phyloP scores from a whole-genome alignment of 1,139 yeast species.

The Candida pseudoviswanathii region DNA sequence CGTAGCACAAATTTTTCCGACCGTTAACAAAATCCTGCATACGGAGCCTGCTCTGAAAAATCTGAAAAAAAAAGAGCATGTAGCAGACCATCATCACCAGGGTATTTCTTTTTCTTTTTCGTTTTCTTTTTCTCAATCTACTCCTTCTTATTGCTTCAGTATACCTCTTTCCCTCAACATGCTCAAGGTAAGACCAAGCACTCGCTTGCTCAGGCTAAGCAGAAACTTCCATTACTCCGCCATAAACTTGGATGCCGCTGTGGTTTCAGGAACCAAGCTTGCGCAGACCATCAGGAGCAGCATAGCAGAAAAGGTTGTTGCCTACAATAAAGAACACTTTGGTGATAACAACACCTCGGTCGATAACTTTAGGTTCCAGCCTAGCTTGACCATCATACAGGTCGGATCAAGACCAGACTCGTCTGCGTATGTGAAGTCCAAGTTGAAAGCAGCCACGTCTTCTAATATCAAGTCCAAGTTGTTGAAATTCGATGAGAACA shows the following conservation, averaged over 20 bases:
- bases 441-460: slow-evolving; percentile 69
- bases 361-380: slow-evolving; percentile 50
- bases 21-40: not conserved
- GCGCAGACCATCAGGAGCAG: slow-evolving; percentile 40
- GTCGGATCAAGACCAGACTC: slow-evolving; percentile 80
- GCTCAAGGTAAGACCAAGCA: slow-evolving; percentile 5
- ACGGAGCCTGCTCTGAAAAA: not conserved
- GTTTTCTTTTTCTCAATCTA: not conserved
- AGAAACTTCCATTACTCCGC: slow-evolving; percentile 19
- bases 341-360: slow-evolving; percentile 17
- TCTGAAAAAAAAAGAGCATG: not conserved
- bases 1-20: slow-evolving; percentile 1
- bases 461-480: slow-evolving; percentile 64
- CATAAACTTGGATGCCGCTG: slow-evolving; percentile 33
- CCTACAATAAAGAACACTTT: slow-evolving; percentile 36
- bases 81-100: too few relatives aligned
- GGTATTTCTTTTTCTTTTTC: not conserved
- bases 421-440: slow-evolving; percentile 74
- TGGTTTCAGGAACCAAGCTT: slow-evolving; percentile 47
- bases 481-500: slow-evolving; percentile 57
- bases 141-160: not conserved
- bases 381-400: slow-evolving; percentile 69
- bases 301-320: slow-evolving; percentile 46
- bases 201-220: slow-evolving; percentile 6
- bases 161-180: not conserved